These are phyloP conservation scores for Penicillium sp. DNA, from an alignment of 2,329 filamentous ascomycete species.

Conservation along the genomic window DNA sequence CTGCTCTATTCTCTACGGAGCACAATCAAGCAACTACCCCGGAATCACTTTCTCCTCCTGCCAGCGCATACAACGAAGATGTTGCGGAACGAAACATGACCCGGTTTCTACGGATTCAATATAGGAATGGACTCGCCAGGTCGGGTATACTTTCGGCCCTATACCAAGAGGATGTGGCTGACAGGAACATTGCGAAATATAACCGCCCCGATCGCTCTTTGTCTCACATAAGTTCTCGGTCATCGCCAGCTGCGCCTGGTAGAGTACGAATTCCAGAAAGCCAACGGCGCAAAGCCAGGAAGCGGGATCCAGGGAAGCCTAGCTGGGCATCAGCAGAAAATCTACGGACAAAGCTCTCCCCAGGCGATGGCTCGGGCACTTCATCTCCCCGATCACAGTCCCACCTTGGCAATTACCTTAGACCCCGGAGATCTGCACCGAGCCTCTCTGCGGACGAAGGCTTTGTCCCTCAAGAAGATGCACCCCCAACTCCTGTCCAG, in stretches of 20 bases:
- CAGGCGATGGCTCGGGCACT: constrained; percentile 1
- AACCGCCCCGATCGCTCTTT: constrained; percentile 18
- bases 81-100: constrained; percentile 44
- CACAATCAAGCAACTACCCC: constrained; percentile 23
- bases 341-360: constrained; percentile 16
- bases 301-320: constrained; percentile 10
- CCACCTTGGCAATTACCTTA: constrained; percentile 13
- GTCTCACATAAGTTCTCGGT: constrained; percentile 19
- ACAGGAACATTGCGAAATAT: constrained; percentile 37
- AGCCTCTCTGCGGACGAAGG: constrained; percentile 23
- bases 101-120: constrained; percentile 27
- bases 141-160: constrained; percentile 33
- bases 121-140: constrained; percentile 25
- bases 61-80: constrained; percentile 42
- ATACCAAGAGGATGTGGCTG: constrained; percentile 43
- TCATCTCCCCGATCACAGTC: constrained; percentile 4
- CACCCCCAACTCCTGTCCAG: constrained; percentile 12
- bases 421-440: constrained; percentile 32
- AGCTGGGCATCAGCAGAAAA: constrained; percentile 24
- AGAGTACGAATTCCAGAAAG: constrained; percentile 15
- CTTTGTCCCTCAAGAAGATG: constrained; percentile 9
- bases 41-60: constrained; percentile 27
- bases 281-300: constrained; percentile 6
- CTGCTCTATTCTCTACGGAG: constrained; percentile 37
- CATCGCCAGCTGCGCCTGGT: constrained; percentile 17